Conservation (phyloP, 441 rosid species). For the Erysimum pusillum region DNA sequence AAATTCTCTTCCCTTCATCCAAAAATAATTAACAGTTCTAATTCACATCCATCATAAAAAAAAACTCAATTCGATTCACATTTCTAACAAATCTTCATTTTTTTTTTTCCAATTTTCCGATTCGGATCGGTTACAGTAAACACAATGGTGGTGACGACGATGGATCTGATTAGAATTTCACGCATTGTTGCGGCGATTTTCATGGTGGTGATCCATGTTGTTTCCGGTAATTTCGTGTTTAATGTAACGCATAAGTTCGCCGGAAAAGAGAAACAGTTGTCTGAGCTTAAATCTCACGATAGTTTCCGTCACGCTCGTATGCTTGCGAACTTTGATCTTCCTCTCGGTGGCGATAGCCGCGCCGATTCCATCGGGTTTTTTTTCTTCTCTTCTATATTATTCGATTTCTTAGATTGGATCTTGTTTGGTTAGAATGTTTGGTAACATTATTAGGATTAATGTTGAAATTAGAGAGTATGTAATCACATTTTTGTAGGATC, state of each 20-base stretch:
- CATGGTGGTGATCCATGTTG: conserved; percentile 35
- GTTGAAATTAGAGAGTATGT: neutral
- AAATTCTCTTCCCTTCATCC: neutral
- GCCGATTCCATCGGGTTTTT: conserved; percentile 77
- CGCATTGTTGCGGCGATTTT: conserved; percentile 19
- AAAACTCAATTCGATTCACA: neutral
- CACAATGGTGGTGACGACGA: too few species aligned
- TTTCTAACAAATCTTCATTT: neutral
- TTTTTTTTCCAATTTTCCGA: neutral
- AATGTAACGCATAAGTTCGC: conserved; percentile 69
- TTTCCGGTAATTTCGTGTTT: conserved; percentile 56
- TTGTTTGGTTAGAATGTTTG: neutral
- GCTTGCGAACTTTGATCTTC: conserved; percentile 64
- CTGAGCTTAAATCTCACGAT: conserved; percentile 77
- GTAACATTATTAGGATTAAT: neutral
- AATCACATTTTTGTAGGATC: too few species aligned
- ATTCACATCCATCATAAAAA: too few species aligned
- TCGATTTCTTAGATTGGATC: neutral
- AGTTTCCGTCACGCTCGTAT: conserved; percentile 70
- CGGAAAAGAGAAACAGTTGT: conserved; percentile 55
- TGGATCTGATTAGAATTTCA: conserved; percentile 53
- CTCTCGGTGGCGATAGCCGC: conserved; percentile 79
- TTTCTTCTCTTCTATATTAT: neutral
- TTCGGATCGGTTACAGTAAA: neutral
- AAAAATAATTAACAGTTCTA: neutral